A percentile compares a stretch with the other conserved stretches of the same genome.
phyloP scores from a whole-genome alignment of 352 stramenopile genomes.

The Pythium guiyangense region DNA sequence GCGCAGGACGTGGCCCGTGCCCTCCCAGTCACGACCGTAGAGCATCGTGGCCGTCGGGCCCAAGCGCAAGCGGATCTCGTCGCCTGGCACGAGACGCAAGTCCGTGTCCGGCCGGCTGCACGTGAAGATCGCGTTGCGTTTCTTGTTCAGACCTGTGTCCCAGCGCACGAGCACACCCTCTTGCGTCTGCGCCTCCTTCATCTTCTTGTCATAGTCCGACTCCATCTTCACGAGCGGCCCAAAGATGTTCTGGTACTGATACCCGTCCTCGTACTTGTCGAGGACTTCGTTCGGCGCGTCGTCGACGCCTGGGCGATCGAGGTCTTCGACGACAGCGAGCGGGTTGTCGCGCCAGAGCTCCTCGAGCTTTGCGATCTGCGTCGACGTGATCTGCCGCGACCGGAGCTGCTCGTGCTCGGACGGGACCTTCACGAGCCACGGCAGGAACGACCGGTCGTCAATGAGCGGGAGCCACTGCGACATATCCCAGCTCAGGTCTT shows the following conservation, averaged over 20 bases:
- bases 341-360: constrained; percentile 97
- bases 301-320: constrained; percentile 92
- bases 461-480: constrained; percentile 98
- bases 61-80: constrained; percentile 95
- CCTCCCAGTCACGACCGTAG: constrained; percentile 91
- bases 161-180: constrained; percentile 91
- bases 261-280: constrained; percentile 97
- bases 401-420: constrained; percentile 90
- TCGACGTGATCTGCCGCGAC: constrained; percentile 92
- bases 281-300: constrained; percentile 85
- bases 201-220: constrained; percentile 99
- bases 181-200: constrained; percentile 97
- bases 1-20: constrained; percentile 91
- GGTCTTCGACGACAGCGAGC: constrained; percentile 93
- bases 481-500: constrained; percentile 99
- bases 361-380: constrained; percentile 86
- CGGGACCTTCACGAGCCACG: constrained; percentile 96
- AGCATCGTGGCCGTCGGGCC: constrained; percentile 77
- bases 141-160: constrained; percentile 96
- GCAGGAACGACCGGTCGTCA: constrained; percentile 95
- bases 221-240: constrained; percentile 99
- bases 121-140: constrained; percentile 95
- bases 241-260: constrained; percentile 99
- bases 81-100: constrained; percentile 91
- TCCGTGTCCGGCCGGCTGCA: constrained; percentile 89